These are phyloP conservation scores for Thalassiosira hispida DNA, from an alignment of 352 stramenopile species.

Conservation along the genomic window DNA sequence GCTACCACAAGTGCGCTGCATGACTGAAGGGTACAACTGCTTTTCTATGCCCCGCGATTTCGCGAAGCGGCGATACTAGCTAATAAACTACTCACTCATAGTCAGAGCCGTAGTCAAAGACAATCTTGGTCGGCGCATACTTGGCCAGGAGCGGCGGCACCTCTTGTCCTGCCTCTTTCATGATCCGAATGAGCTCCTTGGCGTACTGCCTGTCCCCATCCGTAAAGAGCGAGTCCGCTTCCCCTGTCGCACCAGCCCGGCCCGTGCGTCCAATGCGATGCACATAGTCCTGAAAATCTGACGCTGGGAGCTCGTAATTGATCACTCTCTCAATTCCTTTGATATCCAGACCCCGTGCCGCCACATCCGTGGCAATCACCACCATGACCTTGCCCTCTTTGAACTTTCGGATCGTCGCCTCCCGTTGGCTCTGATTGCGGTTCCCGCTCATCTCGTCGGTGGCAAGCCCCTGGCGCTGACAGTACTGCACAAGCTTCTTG, in stretches of 20 bases:
- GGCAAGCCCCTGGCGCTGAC: neutral
- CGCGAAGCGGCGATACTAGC: too few species aligned
- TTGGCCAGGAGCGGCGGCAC: neutral
- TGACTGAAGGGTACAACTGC: too few species aligned
- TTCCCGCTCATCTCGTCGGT: neutral
- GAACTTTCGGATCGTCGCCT: conserved; percentile 85
- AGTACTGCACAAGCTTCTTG: neutral
- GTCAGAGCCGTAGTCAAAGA: neutral
- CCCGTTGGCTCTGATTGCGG: neutral
- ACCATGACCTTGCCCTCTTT: conserved; percentile 80
- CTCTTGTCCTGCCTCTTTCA: neutral
- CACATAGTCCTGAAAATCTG: conserved; percentile 87
- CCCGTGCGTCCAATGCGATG: conserved; percentile 93
- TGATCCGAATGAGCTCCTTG: neutral
- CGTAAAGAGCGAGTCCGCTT: neutral
- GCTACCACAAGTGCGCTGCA: too few species aligned
- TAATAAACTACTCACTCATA: neutral
- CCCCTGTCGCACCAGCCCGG: conserved; percentile 60
- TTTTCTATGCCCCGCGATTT: too few species aligned
- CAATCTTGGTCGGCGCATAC: neutral
- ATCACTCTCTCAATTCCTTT: conserved; percentile 88
- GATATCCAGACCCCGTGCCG: conserved; percentile 93
- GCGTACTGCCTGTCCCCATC: neutral
- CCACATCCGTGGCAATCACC: conserved; percentile 94
- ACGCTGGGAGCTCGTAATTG: conserved; percentile 39